Evolutionary conservation across 148 eudicot genomes (phyloP).

Genomic region (Rheum nobile): DNA sequence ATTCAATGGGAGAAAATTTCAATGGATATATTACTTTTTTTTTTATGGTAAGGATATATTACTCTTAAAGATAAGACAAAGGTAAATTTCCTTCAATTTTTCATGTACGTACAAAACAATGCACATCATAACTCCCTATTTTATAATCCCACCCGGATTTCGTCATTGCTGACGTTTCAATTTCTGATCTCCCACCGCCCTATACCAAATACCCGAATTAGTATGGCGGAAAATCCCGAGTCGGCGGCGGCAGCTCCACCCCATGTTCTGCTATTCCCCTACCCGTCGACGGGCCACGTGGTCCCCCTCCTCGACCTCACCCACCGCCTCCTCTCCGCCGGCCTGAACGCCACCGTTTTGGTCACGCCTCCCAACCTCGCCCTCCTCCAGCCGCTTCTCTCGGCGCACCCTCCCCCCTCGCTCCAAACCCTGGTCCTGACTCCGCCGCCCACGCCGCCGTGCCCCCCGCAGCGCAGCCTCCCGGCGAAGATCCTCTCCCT

Average conservation of each 20-base stretch:
- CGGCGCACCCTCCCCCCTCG: constrained; percentile 14
- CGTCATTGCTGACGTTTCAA: too few species aligned
- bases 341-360: constrained; percentile 15
- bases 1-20: too few species aligned
- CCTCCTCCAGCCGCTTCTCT: constrained; percentile 13
- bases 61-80: too few species aligned
- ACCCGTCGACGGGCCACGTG: constrained; percentile 23
- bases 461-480: constrained; percentile 4
- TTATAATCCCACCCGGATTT: too few species aligned
- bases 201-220: too few species aligned
- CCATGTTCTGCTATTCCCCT: constrained; percentile 22
- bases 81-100: too few species aligned
- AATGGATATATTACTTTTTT: too few species aligned
- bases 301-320: constrained; percentile 4
- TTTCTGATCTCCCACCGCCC: too few species aligned
- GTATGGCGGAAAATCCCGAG: background rate
- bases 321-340: constrained; percentile 18
- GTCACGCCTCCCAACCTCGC: constrained; percentile 19
- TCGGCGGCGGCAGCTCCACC: background rate
- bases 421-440: constrained; percentile 11
- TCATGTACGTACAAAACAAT: too few species aligned
- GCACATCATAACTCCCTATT: too few species aligned
- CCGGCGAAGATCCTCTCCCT: constrained; percentile 10
- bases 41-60: too few species aligned
- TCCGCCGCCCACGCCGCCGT: constrained; percentile 11